A percentile compares a stretch with the other conserved stretches of the same genome.
phyloP scores from a whole-genome alignment of 2,329 filamentous ascomycete species.

The Apiospora marii region DNA sequence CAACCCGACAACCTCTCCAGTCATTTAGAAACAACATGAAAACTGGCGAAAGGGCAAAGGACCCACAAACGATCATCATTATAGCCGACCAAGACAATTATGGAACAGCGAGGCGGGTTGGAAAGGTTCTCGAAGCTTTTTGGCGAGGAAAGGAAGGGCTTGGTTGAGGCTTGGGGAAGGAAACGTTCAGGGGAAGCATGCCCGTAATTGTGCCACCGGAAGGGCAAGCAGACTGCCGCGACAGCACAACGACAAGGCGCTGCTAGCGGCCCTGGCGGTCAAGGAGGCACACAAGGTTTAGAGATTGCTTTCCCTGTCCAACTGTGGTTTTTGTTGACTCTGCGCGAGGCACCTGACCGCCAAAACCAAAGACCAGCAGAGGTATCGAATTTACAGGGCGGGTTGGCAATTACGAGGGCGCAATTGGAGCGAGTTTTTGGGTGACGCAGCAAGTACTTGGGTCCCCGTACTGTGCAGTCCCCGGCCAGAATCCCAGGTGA shows the following conservation, averaged over 20 bases:
- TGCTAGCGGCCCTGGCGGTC: conserved; percentile 3
- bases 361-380: conserved; percentile 15
- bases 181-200: conserved; percentile 14
- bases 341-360: background rate
- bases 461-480: background rate
- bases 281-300: background rate
- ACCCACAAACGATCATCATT: background rate
- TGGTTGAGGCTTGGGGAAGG: background rate
- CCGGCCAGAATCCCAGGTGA: background rate
- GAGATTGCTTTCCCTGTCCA: conserved; percentile 10
- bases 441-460: conserved; percentile 4
- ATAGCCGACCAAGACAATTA: background rate
- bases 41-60: background rate
- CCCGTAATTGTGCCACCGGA: background rate
- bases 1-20: conserved; percentile 8
- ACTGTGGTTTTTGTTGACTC: conserved; percentile 2
- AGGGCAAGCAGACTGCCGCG: background rate
- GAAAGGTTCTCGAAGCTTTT: conserved; percentile 16
- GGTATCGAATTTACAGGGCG: conserved; percentile 5
- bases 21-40: background rate
- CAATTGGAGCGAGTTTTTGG: conserved; percentile 11
- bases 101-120: background rate
- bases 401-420: conserved; percentile 2
- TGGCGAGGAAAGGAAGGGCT: background rate
- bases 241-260: background rate